These are phyloP conservation scores for Chaetomium strumarium DNA, from an alignment of 2,329 filamentous ascomycete genomes.

Conservation along the genomic window DNA sequence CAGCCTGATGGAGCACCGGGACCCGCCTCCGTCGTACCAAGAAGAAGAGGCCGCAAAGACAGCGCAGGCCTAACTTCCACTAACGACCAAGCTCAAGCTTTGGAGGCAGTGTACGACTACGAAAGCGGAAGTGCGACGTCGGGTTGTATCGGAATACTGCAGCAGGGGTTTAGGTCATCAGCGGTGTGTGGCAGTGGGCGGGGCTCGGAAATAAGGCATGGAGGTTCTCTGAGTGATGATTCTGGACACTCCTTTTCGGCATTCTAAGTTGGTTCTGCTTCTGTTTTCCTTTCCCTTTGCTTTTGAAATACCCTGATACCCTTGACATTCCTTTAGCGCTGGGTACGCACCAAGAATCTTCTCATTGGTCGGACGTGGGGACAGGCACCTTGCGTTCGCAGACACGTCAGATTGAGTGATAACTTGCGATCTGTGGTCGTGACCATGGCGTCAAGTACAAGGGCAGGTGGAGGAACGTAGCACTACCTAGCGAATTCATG, in stretches of 20 bases:
- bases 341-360: not conserved
- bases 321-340: not conserved
- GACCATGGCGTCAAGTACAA: too few relatives aligned
- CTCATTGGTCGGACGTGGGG: too few relatives aligned
- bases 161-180: slow-evolving; percentile 4
- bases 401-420: too few relatives aligned
- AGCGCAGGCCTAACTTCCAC: slow-evolving; percentile 2
- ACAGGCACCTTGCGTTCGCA: too few relatives aligned
- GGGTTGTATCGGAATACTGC: not conserved
- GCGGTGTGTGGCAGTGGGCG: not conserved
- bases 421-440: too few relatives aligned
- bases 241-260: slow-evolving; percentile 1
- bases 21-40: slow-evolving; percentile 28
- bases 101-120: not conserved
- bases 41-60: slow-evolving; percentile 15
- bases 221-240: not conserved
- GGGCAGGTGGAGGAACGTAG: too few relatives aligned
- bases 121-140: not conserved
- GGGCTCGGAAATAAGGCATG: not conserved
- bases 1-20: slow-evolving; percentile 40
- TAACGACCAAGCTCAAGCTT: not conserved
- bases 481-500: too few relatives aligned
- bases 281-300: not conserved
- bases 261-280: not conserved
- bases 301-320: slow-evolving; percentile 3